Evolutionary conservation across 352 stramenopile species (phyloP).

Genomic region (Pilasporangium apinafurcum): DNA sequence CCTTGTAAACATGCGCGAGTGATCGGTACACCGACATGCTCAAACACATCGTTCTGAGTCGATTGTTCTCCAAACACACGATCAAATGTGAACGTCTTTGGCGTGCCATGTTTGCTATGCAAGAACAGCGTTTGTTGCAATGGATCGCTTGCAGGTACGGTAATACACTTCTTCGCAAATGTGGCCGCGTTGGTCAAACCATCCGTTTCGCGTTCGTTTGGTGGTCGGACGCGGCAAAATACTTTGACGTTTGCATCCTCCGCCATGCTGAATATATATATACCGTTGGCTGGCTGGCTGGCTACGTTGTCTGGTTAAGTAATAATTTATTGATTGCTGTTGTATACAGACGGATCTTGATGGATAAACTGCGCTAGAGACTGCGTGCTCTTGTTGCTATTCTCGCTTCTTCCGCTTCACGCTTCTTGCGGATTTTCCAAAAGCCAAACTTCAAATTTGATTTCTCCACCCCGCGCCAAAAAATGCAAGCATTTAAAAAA

Average conservation of each 20-base stretch:
- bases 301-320: no score
- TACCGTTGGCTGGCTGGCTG: no score
- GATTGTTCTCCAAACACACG: conserved; percentile 86
- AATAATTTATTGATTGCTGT: no score
- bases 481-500: no score
- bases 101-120: conserved; percentile 31
- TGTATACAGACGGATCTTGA: no score
- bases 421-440: no score
- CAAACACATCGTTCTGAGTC: conserved; percentile 90
- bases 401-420: no score
- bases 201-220: conserved; percentile 75
- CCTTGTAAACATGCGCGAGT: conserved; percentile 68
- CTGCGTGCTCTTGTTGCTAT: no score
- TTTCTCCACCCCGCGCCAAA: no score
- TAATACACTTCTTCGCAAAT: conserved; percentile 58
- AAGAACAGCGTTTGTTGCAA: conserved; percentile 57
- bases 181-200: conserved; percentile 15
- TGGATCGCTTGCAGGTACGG: conserved; percentile 30
- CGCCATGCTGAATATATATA: no score
- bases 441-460: no score
- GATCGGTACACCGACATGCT: conserved; percentile 80
- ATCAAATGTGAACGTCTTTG: conserved; percentile 89
- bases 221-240: conserved; percentile 81
- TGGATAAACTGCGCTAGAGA: no score
- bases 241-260: conserved; percentile 78